Conservation (phyloP, 805 yeast genomes). For the Ogataea methylovora region DNA sequence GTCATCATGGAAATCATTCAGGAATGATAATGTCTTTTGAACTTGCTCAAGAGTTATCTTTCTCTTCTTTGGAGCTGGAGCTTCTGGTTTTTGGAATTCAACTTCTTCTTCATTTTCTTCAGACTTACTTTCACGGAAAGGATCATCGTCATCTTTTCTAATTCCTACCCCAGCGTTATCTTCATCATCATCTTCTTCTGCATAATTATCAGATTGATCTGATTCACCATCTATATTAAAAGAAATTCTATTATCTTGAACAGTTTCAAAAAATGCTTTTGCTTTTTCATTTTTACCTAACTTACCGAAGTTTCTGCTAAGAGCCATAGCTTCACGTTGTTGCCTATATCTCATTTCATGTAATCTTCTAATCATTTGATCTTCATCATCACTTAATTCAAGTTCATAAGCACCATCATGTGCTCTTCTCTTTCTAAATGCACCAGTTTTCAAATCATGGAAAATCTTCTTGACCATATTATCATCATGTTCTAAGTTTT, state of each 20-base stretch:
- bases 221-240: neutral
- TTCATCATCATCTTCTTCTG: constrained; percentile 16
- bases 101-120: constrained; percentile 18
- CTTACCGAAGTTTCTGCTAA: constrained; percentile 34
- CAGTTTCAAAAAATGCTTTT: constrained; percentile 60
- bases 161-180: constrained; percentile 17
- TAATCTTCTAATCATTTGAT: constrained; percentile 40
- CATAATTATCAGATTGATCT: constrained; percentile 23
- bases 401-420: constrained; percentile 46
- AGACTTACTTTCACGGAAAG: constrained; percentile 4
- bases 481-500: constrained; percentile 55
- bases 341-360: constrained; percentile 17
- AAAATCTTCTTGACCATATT: constrained; percentile 57
- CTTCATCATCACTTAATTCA: constrained; percentile 72
- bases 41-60: constrained; percentile 23
- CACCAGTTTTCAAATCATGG: constrained; percentile 67
- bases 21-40: constrained; percentile 18
- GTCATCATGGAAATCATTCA: constrained; percentile 20
- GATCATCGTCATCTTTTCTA: constrained; percentile 15
- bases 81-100: constrained; percentile 7
- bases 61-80: constrained; percentile 21
- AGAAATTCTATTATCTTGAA: constrained; percentile 12
- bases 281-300: constrained; percentile 48
- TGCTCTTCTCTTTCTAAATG: constrained; percentile 51
- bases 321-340: constrained; percentile 8